Evolutionary conservation across 1,284 basidiomycete genomes (phyloP).

Genomic region (Tilletia indica): DNA sequence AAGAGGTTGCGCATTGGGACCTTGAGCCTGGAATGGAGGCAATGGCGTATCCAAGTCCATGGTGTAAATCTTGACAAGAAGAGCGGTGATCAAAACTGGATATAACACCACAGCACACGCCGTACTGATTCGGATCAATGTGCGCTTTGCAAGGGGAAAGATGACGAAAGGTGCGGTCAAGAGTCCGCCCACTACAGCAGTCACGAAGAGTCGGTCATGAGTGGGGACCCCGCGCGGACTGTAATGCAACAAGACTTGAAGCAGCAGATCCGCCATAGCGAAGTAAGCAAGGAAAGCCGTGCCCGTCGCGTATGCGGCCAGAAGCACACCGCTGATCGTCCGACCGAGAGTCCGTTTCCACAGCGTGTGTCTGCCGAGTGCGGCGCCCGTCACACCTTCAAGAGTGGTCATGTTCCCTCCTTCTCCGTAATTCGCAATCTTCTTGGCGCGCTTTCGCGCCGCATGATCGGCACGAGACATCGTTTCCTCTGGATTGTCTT

Average conservation of each 20-base stretch:
- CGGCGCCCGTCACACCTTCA: conserved; percentile 47
- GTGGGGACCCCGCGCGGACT: conserved; percentile 38
- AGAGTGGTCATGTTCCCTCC: conserved; percentile 27
- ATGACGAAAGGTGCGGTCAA: conserved; percentile 45
- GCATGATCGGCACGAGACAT: conserved; percentile 12
- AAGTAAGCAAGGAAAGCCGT: conserved; percentile 52
- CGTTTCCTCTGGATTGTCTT: not conserved
- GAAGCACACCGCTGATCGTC: conserved; percentile 34
- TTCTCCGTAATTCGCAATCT: conserved; percentile 9
- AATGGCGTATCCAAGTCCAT: conserved; percentile 15
- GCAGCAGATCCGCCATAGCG: conserved; percentile 48
- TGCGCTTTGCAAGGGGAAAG: conserved; percentile 51
- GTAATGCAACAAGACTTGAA: conserved; percentile 53
- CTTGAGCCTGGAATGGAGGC: conserved; percentile 6
- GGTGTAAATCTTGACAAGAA: conserved; percentile 39
- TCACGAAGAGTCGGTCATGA: conserved; percentile 49
- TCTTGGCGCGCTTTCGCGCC: conserved; percentile 10
- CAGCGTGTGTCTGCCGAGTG: conserved; percentile 46
- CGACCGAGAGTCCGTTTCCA: conserved; percentile 50
- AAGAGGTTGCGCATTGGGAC: conserved; percentile 34
- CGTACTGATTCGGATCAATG: conserved; percentile 49
- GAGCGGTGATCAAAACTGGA: conserved; percentile 37
- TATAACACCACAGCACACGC: conserved; percentile 41
- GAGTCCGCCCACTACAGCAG: conserved; percentile 43
- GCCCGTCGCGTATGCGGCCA: conserved; percentile 49